Conservation (phyloP, 2,329 filamentous ascomycete species). For the Hypoxylon sp. region DNA sequence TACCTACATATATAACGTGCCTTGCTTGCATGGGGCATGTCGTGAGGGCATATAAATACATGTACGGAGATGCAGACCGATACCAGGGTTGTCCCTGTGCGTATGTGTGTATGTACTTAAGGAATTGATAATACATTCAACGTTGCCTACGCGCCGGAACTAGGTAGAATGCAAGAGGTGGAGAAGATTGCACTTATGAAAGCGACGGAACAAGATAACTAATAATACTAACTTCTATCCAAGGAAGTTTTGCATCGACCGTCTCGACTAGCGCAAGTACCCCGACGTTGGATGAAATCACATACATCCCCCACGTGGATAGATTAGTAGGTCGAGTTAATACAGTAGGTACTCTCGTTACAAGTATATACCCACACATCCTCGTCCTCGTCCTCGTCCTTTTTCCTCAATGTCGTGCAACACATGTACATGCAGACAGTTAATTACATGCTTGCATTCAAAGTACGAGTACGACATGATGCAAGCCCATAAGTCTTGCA, state of each 20-base stretch:
- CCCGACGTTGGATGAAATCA: conserved; percentile 6
- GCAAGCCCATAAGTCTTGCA: no score
- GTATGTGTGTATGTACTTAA: conserved; percentile 23
- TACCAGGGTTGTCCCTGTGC: conserved; percentile 19
- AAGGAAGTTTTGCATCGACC: conserved; percentile 10
- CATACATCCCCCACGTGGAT: no score
- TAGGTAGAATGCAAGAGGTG: conserved; percentile 34
- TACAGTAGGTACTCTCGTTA: no score
- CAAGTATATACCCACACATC: no score
- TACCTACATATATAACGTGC: no score
- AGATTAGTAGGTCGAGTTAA: conserved; percentile 2
- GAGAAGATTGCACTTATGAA: conserved; percentile 19
- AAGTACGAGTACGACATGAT: conserved; percentile 1
- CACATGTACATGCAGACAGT: neutral
- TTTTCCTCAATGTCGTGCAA: no score
- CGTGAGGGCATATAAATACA: conserved; percentile 1
- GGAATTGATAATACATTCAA: conserved; percentile 27
- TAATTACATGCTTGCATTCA: conserved; percentile 14
- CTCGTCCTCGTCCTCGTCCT: no score
- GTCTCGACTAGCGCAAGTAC: conserved; percentile 14
- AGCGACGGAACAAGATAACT: neutral
- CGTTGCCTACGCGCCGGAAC: conserved; percentile 31
- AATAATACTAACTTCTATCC: conserved; percentile 5
- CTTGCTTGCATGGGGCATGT: neutral
- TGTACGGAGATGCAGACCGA: conserved; percentile 17